A percentile compares a stretch with the other conserved stretches of the same genome.
Conservation (phyloP, 1,284 basidiomycete genomes). For the Amylostereum areolatum region DNA sequence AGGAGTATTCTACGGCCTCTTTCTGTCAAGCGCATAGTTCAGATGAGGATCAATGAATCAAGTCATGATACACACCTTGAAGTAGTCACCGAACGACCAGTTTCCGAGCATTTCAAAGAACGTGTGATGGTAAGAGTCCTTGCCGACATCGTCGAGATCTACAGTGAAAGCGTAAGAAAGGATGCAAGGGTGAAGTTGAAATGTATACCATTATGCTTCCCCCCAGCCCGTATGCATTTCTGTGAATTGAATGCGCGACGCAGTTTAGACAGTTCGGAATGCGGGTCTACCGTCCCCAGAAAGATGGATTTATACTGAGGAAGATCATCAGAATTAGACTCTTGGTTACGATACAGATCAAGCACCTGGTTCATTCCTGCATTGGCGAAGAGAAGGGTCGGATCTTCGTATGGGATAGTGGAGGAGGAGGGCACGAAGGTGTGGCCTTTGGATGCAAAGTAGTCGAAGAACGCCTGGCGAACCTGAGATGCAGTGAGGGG, state of each 20-base stretch:
- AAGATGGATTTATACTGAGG: slow-evolving; percentile 96
- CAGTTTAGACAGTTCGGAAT: slow-evolving; percentile 83
- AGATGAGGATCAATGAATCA: not conserved
- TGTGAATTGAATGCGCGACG: slow-evolving; percentile 94
- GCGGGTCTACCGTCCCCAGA: slow-evolving; percentile 92
- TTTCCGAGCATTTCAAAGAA: slow-evolving; percentile 99
- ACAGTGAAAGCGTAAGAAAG: slow-evolving; percentile 7
- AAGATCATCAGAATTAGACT: slow-evolving; percentile 5
- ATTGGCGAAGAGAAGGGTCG: slow-evolving; percentile 96
- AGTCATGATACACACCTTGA: slow-evolving; percentile 62
- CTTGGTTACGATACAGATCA: slow-evolving; percentile 5
- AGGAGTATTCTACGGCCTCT: slow-evolving; percentile 90
- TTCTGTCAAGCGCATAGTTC: slow-evolving; percentile 41
- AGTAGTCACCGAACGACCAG: slow-evolving; percentile 99
- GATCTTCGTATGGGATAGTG: slow-evolving; percentile 95
- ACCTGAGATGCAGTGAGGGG: slow-evolving; percentile 70
- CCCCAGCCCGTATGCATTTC: slow-evolving; percentile 97
- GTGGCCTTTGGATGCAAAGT: slow-evolving; percentile 77
- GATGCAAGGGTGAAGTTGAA: not conserved
- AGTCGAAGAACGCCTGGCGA: slow-evolving; percentile 72
- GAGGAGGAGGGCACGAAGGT: slow-evolving; percentile 91
- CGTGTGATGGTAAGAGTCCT: slow-evolving; percentile 95
- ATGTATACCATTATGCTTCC: slow-evolving; percentile 89
- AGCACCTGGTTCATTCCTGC: slow-evolving; percentile 92
- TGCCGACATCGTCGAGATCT: slow-evolving; percentile 98